These are phyloP conservation scores for Suhomyces canberraensis DNA, from an alignment of 805 yeast species.

Conservation along the genomic window DNA sequence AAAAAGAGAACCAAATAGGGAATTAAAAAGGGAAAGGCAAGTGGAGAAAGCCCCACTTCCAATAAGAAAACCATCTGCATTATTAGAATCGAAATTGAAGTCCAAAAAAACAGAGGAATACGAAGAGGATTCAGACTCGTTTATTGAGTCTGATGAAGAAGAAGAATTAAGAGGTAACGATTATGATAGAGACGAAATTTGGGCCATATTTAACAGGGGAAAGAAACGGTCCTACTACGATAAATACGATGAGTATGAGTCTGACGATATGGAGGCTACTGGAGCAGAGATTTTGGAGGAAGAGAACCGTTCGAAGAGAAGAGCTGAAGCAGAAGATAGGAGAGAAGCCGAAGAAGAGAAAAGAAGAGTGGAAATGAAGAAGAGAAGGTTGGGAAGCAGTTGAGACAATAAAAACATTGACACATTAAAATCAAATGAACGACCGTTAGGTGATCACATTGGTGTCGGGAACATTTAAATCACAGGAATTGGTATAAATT, in stretches of 20 bases:
- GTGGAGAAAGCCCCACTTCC: slow-evolving; percentile 32
- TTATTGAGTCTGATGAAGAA: slow-evolving; percentile 47
- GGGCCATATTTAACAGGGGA: slow-evolving; percentile 79
- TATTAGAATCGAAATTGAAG: slow-evolving; percentile 42
- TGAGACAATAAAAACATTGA: too few relatives aligned
- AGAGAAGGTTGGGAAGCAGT: too few relatives aligned
- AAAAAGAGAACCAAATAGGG: too few relatives aligned
- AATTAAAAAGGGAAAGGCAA: too few relatives aligned
- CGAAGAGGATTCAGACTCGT: slow-evolving; percentile 45
- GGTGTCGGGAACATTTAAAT: too few relatives aligned
- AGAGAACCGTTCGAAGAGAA: slow-evolving; percentile 64
- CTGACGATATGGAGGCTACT: slow-evolving; percentile 88
- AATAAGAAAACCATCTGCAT: slow-evolving; percentile 56
- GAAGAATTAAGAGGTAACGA: slow-evolving; percentile 39
- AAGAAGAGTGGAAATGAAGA: slow-evolving; percentile 27
- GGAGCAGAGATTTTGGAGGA: slow-evolving; percentile 86
- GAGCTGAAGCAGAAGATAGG: slow-evolving; percentile 74
- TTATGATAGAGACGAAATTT: slow-evolving; percentile 81
- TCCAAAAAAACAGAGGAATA: slow-evolving; percentile 28
- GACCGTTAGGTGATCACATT: too few relatives aligned
- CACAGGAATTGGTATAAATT: too few relatives aligned
- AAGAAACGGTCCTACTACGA: slow-evolving; percentile 46
- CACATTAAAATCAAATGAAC: too few relatives aligned
- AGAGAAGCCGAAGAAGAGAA: slow-evolving; percentile 64
- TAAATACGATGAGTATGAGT: slow-evolving; percentile 46